phyloP scores from a whole-genome alignment of 768 basidiomycete species.

The Amanita muscaria region DNA sequence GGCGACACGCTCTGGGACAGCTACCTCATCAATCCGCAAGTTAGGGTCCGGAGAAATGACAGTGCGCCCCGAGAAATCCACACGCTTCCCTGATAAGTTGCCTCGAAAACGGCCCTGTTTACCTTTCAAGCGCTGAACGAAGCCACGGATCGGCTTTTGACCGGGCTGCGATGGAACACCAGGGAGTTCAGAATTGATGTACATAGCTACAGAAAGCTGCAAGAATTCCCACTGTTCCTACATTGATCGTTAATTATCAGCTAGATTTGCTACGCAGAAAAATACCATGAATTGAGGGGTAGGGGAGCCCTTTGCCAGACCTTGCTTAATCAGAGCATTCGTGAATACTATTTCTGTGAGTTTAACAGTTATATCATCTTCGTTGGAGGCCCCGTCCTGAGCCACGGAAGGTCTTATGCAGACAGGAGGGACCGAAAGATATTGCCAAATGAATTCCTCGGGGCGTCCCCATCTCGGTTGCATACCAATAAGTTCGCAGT shows the following conservation, averaged over 20 bases:
- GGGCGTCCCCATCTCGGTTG: constrained; percentile 85
- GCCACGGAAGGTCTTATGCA: constrained; percentile 96
- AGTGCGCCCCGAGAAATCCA: constrained; percentile 96
- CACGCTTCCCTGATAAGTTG: constrained; percentile 96
- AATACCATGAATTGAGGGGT: constrained; percentile 83
- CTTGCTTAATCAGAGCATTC: constrained; percentile 87
- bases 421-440: constrained; percentile 94
- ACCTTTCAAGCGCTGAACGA: constrained; percentile 96
- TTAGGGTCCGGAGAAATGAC: constrained; percentile 99
- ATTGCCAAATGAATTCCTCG: constrained; percentile 98
- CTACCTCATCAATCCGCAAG: constrained; percentile 95
- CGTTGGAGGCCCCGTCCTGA: constrained; percentile 96
- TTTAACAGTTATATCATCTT: constrained; percentile 97
- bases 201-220: constrained; percentile 91
- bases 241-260: not conserved
- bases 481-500: constrained; percentile 90
- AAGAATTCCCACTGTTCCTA: constrained; percentile 99
- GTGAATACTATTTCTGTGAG: constrained; percentile 94
- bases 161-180: constrained; percentile 83
- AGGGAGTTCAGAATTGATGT: constrained; percentile 95
- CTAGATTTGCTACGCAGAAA: not conserved
- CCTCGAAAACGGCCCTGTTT: constrained; percentile 99
- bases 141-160: constrained; percentile 93
- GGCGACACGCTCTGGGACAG: constrained; percentile 91
- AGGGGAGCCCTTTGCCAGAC: constrained; percentile 78